Conservation (phyloP, 768 basidiomycete species). For the Clitopilus hobsonii region DNA sequence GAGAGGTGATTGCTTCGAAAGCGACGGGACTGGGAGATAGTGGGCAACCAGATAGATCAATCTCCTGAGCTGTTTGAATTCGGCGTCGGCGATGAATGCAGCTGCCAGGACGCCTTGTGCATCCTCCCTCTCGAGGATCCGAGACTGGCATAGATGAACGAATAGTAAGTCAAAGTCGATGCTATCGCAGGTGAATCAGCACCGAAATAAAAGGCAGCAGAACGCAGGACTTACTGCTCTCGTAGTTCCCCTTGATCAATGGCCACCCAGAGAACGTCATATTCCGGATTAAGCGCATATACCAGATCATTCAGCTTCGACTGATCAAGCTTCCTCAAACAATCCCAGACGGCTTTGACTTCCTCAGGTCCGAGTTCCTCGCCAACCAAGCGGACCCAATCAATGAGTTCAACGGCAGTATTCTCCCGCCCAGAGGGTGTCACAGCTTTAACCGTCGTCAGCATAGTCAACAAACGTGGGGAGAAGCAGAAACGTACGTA, state of each 20-base stretch:
- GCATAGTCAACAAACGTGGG: neutral
- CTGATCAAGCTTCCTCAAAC: constrained; percentile 36
- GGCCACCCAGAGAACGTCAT: constrained; percentile 38
- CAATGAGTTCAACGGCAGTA: constrained; percentile 55
- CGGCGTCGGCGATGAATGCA: neutral
- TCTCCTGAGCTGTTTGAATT: neutral
- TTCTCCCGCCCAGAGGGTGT: constrained; percentile 30
- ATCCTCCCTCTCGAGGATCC: neutral
- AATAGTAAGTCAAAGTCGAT: neutral
- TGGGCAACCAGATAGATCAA: neutral
- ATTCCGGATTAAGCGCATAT: constrained; percentile 37
- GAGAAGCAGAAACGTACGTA: constrained; percentile 36
- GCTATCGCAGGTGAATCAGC: neutral
- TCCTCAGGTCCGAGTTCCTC: constrained; percentile 27
- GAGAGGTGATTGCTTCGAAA: constrained; percentile 13
- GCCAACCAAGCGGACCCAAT: constrained; percentile 52
- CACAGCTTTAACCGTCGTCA: neutral
- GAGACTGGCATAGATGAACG: neutral
- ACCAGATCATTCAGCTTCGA: constrained; percentile 38
- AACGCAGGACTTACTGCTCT: neutral
- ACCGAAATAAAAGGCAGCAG: neutral
- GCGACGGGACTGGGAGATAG: constrained; percentile 17
- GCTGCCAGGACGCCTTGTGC: neutral
- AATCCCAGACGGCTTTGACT: constrained; percentile 32
- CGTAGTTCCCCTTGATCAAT: constrained; percentile 14